Evolutionary conservation across 2,329 filamentous ascomycete species (phyloP), one percentile per base, ranked within the genome.

Genomic region (Pseudovirgaria hyperparasitica): DNA sequence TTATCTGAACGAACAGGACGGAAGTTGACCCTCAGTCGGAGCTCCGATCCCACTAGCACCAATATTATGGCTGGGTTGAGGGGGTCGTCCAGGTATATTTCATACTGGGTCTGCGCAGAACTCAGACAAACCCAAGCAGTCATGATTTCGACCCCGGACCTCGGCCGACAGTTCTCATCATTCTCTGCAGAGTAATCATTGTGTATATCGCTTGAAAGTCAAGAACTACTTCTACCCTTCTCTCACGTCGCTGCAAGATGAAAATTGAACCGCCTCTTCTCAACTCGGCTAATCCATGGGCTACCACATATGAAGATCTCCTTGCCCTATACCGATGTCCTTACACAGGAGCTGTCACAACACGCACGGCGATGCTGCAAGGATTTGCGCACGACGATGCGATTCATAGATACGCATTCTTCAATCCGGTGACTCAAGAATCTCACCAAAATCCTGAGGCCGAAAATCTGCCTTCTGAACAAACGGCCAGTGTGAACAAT

Each of bases 261-360:
- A 42, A 38, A 21, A 70, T 84, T 33, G 40, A 59, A 22, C 77
- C 76, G 1, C 76, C 77, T 0, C 58, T 87, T 5, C 58, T 85
- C 37, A 86, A 86, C 54, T 79, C 78, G 1, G 71, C 81, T 16
- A 76, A 70, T 26, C 80, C 80, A 1, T 85, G 79, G 79, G 78
- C 79, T 15, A 82, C 77, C 0, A 71, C 67, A 3, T 50, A 66
- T 5, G 58, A 65, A 4, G 70, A 85, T 36, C 65, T 86, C 4
- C 48, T 57, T 20, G 52, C 54, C 2, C 67, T 86, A 5, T 79
- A 79, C 43, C 46, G 57, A 16, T 73, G 62, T 26, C 58, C 67
- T 0, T 57, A 68, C 28, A 84, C 75, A 0, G 81, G 81, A 32
- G 80, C 78, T 9, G 69, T 86, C 17, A 86, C 81, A 2, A 81